Evolutionary conservation across 306 rosid genomes (phyloP).

Genomic region (Pueraria montana): DNA sequence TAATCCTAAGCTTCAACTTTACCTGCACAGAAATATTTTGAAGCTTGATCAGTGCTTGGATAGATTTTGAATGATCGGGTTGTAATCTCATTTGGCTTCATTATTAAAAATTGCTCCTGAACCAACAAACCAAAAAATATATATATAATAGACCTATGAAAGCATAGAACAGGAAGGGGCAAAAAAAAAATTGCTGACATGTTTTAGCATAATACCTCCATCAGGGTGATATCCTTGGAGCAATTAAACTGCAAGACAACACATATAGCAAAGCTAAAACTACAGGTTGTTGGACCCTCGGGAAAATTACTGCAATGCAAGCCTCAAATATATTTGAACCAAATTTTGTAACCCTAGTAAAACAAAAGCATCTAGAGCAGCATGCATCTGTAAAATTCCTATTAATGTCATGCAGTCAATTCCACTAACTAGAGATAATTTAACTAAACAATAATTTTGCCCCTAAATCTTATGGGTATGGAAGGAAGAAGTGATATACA

Average conservation of each 20-base stretch:
- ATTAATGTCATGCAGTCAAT: constrained; percentile 19
- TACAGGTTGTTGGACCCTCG: constrained; percentile 9
- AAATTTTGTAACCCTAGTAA: constrained; percentile 19
- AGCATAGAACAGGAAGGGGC: constrained; percentile 9
- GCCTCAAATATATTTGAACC: constrained; percentile 26
- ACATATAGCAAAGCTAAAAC: constrained; percentile 46
- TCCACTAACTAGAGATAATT: constrained; percentile 21
- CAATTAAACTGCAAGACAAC: constrained; percentile 86
- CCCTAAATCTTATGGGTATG: not conserved
- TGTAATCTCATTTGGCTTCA: constrained; percentile 82
- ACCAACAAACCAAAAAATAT: constrained; percentile 8
- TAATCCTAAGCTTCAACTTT: constrained; percentile 46
- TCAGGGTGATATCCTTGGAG: constrained; percentile 82
- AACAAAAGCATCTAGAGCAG: constrained; percentile 13
- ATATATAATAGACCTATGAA: constrained; percentile 21
- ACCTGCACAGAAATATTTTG: constrained; percentile 88
- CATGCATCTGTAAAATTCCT: constrained; percentile 27
- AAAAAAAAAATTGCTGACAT: constrained; percentile 16
- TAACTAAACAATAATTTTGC: constrained; percentile 10
- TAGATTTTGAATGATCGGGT: constrained; percentile 79
- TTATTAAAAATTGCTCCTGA: constrained; percentile 89
- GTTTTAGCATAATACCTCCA: constrained; percentile 77
- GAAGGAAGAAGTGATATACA: not conserved
- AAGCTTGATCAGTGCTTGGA: constrained; percentile 87
- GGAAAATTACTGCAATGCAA: constrained; percentile 19